Conservation (phyloP, 495 filamentous ascomycete species). For the Penicillium salamii region DNA sequence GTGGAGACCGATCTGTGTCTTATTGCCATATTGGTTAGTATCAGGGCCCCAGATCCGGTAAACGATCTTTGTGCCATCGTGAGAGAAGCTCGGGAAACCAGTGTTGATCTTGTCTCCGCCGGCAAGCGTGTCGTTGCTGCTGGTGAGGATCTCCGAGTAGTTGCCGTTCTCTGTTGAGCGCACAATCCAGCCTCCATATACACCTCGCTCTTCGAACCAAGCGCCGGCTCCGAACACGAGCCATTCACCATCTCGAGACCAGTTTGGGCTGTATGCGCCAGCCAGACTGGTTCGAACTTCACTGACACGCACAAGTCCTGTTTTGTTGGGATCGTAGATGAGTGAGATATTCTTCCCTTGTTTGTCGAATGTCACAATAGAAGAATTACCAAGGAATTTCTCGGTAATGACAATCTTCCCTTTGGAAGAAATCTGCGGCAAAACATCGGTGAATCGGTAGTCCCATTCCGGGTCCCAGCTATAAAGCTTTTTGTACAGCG, state of each 20-base stretch:
- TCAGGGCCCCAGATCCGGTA: slow-evolving; percentile 31
- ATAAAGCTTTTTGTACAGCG: slow-evolving; percentile 26
- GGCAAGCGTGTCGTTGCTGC: slow-evolving; percentile 9
- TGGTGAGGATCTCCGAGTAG: slow-evolving; percentile 19
- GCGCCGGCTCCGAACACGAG: slow-evolving; percentile 30
- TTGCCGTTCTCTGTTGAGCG: slow-evolving; percentile 23
- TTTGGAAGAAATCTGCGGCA: slow-evolving; percentile 23
- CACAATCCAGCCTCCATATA: slow-evolving; percentile 21
- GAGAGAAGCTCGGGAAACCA: slow-evolving; percentile 30
- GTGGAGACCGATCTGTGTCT: slow-evolving; percentile 24
- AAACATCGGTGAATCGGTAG: slow-evolving; percentile 35
- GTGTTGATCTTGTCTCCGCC: slow-evolving; percentile 19
- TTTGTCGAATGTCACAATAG: slow-evolving; percentile 18
- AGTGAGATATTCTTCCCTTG: slow-evolving; percentile 7
- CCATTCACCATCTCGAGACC: slow-evolving; percentile 29
- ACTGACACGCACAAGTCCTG: background rate
- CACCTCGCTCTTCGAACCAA: slow-evolving; percentile 28
- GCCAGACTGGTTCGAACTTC: slow-evolving; percentile 4
- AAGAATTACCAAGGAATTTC: slow-evolving; percentile 30
- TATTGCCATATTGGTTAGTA: slow-evolving; percentile 5
- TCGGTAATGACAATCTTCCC: slow-evolving; percentile 24
- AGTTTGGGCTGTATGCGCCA: slow-evolving; percentile 27
- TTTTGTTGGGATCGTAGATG: slow-evolving; percentile 12
- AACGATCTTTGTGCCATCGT: slow-evolving; percentile 28
- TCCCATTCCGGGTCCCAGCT: slow-evolving; percentile 33